These are phyloP conservation scores for Ophiosphaerella narmari DNA, from an alignment of 2,329 filamentous ascomycete genomes.

Conservation along the genomic window DNA sequence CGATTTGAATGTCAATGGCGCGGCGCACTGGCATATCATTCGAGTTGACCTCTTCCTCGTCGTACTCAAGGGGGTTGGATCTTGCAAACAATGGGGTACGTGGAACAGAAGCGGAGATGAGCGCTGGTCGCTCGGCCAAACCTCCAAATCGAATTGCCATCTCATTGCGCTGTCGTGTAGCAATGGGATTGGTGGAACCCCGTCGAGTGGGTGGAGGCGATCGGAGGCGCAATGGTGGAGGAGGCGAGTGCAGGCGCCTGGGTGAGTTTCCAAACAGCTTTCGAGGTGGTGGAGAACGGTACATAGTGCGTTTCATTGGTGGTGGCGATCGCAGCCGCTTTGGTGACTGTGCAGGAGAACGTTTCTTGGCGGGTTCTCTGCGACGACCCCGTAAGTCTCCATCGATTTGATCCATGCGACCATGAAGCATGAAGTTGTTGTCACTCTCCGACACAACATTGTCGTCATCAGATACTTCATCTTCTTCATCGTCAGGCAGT, in stretches of 20 bases:
- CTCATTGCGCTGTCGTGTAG: conserved; percentile 45
- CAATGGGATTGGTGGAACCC: conserved; percentile 43
- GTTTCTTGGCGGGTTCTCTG: conserved; percentile 37
- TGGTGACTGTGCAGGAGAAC: conserved; percentile 61
- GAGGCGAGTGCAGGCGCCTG: conserved; percentile 58
- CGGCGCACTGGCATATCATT: conserved; percentile 72
- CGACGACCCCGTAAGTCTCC: conserved; percentile 50
- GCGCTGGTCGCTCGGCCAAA: conserved; percentile 65
- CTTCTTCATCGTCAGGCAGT: conserved; percentile 72
- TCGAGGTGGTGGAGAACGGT: conserved; percentile 50
- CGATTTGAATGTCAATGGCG: conserved; percentile 92
- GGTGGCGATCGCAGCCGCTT: conserved; percentile 63
- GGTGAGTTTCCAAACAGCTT: conserved; percentile 74
- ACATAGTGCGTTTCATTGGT: conserved; percentile 42
- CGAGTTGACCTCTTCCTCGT: conserved; percentile 47
- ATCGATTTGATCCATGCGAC: conserved; percentile 70
- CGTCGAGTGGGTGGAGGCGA: conserved; percentile 71
- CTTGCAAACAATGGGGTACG: conserved; percentile 64
- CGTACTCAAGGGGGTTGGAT: conserved; percentile 39
- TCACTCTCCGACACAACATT: conserved; percentile 62
- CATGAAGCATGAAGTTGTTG: conserved; percentile 70
- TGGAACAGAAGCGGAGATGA: conserved; percentile 84
- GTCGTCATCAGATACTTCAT: conserved; percentile 48
- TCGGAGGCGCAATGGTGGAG: conserved; percentile 48
- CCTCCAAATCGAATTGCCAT: conserved; percentile 54